phyloP scores from a whole-genome alignment of 2,329 filamentous ascomycete genomes.

The Juglanconis oblonga region DNA sequence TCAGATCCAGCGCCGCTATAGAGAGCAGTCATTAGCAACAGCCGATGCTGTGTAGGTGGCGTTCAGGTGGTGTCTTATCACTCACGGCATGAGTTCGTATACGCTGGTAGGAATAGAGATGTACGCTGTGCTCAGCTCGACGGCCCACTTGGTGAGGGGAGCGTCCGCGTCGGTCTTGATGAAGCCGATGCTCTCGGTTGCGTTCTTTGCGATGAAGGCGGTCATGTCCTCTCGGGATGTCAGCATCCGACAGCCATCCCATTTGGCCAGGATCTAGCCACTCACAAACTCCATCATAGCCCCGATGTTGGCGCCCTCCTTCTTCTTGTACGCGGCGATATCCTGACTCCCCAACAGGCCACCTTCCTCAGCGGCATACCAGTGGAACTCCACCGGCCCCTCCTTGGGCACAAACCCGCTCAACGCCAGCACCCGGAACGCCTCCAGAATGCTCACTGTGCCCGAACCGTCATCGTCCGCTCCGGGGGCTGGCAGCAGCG shows the following conservation, averaged over 20 bases:
- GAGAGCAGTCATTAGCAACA: neutral
- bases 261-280: slow-evolving; percentile 1
- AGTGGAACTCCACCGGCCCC: slow-evolving; percentile 68
- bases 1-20: slow-evolving; percentile 35
- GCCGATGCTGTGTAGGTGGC: no score
- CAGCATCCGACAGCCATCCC: no score
- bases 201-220: slow-evolving; percentile 34
- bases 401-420: slow-evolving; percentile 32
- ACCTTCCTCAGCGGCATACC: slow-evolving; percentile 81
- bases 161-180: slow-evolving; percentile 36
- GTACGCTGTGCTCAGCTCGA: slow-evolving; percentile 33
- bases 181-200: slow-evolving; percentile 37
- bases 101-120: slow-evolving; percentile 33
- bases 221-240: slow-evolving; percentile 33
- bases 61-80: no score
- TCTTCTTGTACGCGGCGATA: slow-evolving; percentile 65
- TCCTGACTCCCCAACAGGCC: slow-evolving; percentile 73
- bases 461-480: slow-evolving; percentile 73
- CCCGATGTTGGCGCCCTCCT: slow-evolving; percentile 59
- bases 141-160: slow-evolving; percentile 34
- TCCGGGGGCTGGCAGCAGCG: slow-evolving; percentile 66
- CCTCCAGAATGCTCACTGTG: slow-evolving; percentile 71
- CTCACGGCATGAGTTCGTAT: slow-evolving; percentile 27
- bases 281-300: slow-evolving; percentile 65
- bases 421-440: slow-evolving; percentile 61